Evolutionary conservation across 2,329 filamentous ascomycete species (phyloP).

Genomic region (Aspergillus felis): DNA sequence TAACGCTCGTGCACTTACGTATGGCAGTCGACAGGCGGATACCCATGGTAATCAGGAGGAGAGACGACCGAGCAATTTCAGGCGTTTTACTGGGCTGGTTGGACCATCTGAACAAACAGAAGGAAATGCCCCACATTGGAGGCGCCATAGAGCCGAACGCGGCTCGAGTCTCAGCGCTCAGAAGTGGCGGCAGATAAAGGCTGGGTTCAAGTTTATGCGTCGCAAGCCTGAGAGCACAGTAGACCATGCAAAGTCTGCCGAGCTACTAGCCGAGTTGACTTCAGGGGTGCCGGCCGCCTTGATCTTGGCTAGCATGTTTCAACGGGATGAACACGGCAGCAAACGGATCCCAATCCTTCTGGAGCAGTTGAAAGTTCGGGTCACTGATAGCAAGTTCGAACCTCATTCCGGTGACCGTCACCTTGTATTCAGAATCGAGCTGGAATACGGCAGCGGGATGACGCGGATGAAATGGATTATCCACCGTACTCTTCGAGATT

Average conservation of each 20-base stretch:
- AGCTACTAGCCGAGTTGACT: slow-evolving; percentile 90
- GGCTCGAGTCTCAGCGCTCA: slow-evolving; percentile 69
- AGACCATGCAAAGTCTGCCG: slow-evolving; percentile 91
- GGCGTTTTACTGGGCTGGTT: slow-evolving; percentile 61
- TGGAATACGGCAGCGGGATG: slow-evolving; percentile 93
- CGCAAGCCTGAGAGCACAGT: slow-evolving; percentile 80
- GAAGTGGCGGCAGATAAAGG: slow-evolving; percentile 91
- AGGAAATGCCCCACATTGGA: slow-evolving; percentile 57
- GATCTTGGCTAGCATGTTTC: slow-evolving; percentile 96
- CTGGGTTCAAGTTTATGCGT: slow-evolving; percentile 74
- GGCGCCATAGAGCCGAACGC: slow-evolving; percentile 54
- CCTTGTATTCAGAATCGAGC: slow-evolving; percentile 81
- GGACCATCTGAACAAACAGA: slow-evolving; percentile 61
- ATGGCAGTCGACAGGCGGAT: slow-evolving; percentile 50
- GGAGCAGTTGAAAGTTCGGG: slow-evolving; percentile 85
- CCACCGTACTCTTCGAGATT: slow-evolving; percentile 79
- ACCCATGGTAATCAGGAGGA: slow-evolving; percentile 47
- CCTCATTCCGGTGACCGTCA: slow-evolving; percentile 60
- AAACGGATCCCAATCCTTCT: slow-evolving; percentile 91
- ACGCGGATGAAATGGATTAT: slow-evolving; percentile 97
- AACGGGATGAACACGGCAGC: slow-evolving; percentile 92
- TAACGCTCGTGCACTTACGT: slow-evolving; percentile 42
- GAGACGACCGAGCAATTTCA: slow-evolving; percentile 59
- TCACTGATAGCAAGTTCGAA: slow-evolving; percentile 75
- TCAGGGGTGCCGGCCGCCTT: slow-evolving; percentile 90